Evolutionary conservation across 345 rosid species (phyloP).

Genomic region (Aquilaria malaccensis): DNA sequence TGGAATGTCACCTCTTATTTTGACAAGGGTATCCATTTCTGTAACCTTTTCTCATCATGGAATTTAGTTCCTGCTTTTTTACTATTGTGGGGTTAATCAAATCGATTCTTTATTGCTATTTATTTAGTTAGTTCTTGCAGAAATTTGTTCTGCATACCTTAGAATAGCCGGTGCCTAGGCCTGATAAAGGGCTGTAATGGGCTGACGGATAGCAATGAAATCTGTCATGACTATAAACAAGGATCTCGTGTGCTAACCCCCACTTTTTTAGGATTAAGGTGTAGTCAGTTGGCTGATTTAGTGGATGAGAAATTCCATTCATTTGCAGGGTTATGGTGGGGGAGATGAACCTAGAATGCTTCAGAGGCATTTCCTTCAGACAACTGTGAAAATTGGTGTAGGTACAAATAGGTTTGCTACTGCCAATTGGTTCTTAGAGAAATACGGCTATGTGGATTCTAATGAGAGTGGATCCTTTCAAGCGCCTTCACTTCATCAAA

Average conservation of each 20-base stretch:
- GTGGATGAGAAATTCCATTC: neutral
- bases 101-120: too few relatives aligned
- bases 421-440: conserved; percentile 41
- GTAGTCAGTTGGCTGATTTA: too few relatives aligned
- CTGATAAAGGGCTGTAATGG: too few relatives aligned
- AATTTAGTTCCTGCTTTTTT: too few relatives aligned
- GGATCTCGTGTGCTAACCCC: too few relatives aligned
- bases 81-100: neutral
- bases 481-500: conserved; percentile 14
- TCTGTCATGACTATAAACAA: too few relatives aligned
- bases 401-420: conserved; percentile 67
- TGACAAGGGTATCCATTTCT: conserved; percentile 46
- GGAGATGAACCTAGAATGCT: conserved; percentile 93
- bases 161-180: too few relatives aligned
- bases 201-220: too few relatives aligned
- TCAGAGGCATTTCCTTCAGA: conserved; percentile 46
- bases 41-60: neutral
- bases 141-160: too few relatives aligned
- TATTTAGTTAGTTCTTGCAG: too few relatives aligned
- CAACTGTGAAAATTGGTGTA: conserved; percentile 44
- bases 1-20: conserved; percentile 67
- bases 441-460: conserved; percentile 44
- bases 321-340: conserved; percentile 71
- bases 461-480: conserved; percentile 5
- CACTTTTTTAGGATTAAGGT: too few relatives aligned